Evolutionary conservation across 495 filamentous ascomycete genomes (phyloP).

Genomic region (Terfezia claveryi): DNA sequence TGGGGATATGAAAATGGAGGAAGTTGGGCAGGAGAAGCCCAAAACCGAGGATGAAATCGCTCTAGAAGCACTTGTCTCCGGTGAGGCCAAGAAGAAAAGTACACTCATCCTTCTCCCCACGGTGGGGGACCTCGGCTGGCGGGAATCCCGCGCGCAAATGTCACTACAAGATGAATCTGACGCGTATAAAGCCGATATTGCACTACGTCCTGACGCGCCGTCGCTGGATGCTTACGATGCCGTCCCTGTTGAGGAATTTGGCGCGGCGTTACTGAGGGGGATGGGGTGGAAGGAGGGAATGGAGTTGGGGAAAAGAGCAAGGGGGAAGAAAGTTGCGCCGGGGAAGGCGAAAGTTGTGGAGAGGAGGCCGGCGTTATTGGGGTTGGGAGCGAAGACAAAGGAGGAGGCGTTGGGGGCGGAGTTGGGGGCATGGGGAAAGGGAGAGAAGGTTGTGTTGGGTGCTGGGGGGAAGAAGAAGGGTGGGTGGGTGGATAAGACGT

Average conservation of each 20-base stretch:
- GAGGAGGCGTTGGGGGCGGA: conserved; percentile 32
- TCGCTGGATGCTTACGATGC: conserved; percentile 66
- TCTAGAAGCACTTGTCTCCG: conserved; percentile 48
- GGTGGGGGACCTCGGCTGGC: conserved; percentile 10
- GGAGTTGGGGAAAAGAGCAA: conserved; percentile 34
- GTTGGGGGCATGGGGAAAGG: conserved; percentile 49
- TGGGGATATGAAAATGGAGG: conserved; percentile 3
- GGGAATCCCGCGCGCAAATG: conserved; percentile 12
- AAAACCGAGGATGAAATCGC: conserved; percentile 54
- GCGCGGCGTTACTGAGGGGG: conserved; percentile 61
- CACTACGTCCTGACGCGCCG: conserved; percentile 49
- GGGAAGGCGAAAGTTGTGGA: conserved; percentile 30
- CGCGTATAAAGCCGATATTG: conserved; percentile 44
- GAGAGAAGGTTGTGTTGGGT: conserved; percentile 34
- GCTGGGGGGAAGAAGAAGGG: conserved; percentile 24
- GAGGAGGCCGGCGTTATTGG: conserved; percentile 55
- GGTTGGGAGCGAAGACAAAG: conserved; percentile 49
- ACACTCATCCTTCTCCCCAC: conserved; percentile 37
- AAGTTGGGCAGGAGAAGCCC: conserved; percentile 3
- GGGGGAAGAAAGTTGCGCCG: conserved; percentile 16
- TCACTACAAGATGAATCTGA: conserved; percentile 35
- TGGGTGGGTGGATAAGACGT: conserved; percentile 29
- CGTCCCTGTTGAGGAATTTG: conserved; percentile 85
- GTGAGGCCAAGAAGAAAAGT: conserved; percentile 26
- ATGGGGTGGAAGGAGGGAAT: conserved; percentile 93